Conservation (phyloP, 306 rosid genomes). For the Vachellia collinsii region DNA sequence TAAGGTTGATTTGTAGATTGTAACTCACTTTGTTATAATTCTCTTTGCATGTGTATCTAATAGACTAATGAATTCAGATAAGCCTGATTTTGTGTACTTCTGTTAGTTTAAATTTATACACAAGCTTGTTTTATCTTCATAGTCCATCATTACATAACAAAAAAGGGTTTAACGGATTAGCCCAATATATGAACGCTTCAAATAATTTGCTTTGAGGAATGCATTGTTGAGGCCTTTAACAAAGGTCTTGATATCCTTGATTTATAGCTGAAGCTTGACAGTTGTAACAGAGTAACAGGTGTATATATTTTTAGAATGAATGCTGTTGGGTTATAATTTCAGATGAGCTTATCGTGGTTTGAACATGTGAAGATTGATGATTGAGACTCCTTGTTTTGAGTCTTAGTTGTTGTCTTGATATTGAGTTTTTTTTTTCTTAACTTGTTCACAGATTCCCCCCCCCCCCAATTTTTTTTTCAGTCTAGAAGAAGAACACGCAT, state of each 20-base stretch:
- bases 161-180: not conserved
- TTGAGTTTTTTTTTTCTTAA: constrained; percentile 7
- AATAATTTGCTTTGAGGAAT: not conserved
- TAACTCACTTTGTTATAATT: not conserved
- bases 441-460: not conserved
- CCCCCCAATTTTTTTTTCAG: not conserved
- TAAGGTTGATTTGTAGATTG: not conserved
- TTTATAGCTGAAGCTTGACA: constrained; percentile 6
- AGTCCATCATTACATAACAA: constrained; percentile 3
- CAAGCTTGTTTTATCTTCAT: not conserved
- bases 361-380: constrained; percentile 27
- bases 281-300: not conserved
- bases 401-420: constrained; percentile 13
- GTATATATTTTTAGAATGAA: constrained; percentile 21
- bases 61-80: constrained; percentile 1
- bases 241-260: constrained; percentile 10
- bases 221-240: not conserved
- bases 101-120: not conserved
- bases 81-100: not conserved
- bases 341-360: constrained; percentile 8
- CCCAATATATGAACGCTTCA: not conserved
- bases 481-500: constrained; percentile 25
- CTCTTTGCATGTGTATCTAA: constrained; percentile 7
- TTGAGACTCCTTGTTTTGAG: constrained; percentile 3
- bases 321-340: not conserved